Evolutionary conservation across 2,329 filamentous ascomycete species (phyloP), one percentile per base, ranked within the genome.

Genomic region (Neonectria punicea): DNA sequence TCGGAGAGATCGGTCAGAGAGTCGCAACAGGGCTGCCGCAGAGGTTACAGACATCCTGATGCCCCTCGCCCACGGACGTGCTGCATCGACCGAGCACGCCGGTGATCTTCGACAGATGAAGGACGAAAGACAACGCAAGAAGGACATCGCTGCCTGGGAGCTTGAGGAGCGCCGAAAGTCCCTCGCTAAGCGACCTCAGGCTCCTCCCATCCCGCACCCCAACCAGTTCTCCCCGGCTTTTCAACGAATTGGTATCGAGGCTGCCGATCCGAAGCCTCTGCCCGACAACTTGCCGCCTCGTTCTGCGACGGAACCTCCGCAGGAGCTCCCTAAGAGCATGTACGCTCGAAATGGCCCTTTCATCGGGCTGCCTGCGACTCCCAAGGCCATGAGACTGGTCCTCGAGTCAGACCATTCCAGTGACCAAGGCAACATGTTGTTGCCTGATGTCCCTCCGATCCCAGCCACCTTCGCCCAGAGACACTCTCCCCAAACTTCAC

Each of bases 111-210:
- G 81, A 63, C 77, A 82, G 62, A 84, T 86, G 71, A 89, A 84
- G 71, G 85, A 88, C 36, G 89, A 92, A 65, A 83, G 87, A 51
- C 87, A 88, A 65, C 80, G 86, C 53, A 92, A 90, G 79, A 93
- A 91, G 79, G 92, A 93, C 69, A 83, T 89, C 53, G 92, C 92
- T 10, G 93, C 94, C 8, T 90, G 92, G 53, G 94, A 98, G 78
- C 87, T 98, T 1, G 94, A 98, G 78, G 93, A 96, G 74, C 89
- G 95, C 30, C 90, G 95, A 63, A 89, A 92, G 75, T 98, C 95
- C 14, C 84, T 97, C 28, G 93, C 92, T 20, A 88, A 93, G 60
- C 88, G 93, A 54, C 92, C 93, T 4, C 92, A 92, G 25, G 93
- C 90, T 3, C 93, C 93, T 0, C 83, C 89, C 0, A 97, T 98